Percentiles rank a stretch among this genome's conserved stretches.
Conservation (phyloP, 257 asterid genomes). For the Perilla frutescens region DNA sequence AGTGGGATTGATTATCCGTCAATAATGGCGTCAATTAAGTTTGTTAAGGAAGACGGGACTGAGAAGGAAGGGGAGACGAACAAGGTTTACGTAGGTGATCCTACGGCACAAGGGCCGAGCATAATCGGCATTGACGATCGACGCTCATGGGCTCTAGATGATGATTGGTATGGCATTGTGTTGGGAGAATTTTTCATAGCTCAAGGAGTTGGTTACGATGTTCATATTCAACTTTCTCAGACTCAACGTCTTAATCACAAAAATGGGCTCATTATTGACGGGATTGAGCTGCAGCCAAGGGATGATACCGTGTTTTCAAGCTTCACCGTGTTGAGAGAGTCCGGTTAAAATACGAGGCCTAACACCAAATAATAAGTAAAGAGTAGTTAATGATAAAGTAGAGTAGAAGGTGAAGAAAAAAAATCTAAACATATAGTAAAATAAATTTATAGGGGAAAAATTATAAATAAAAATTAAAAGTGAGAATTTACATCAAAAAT, state of each 20-base stretch:
- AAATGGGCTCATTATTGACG: constrained; percentile 37
- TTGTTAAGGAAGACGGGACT: not conserved
- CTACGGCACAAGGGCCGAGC: not conserved
- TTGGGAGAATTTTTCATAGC: constrained; percentile 40
- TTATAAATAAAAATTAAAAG: no score
- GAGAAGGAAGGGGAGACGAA: not conserved
- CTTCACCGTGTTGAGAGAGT: no score
- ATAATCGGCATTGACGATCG: no score
- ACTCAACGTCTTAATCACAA: constrained; percentile 11
- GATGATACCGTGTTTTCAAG: no score
- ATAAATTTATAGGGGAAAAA: no score
- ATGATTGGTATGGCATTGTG: constrained; percentile 46
- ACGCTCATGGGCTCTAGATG: not conserved
- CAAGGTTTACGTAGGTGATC: constrained; percentile 15
- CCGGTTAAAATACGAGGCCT: no score
- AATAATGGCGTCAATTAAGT: constrained; percentile 35
- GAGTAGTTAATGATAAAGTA: no score
- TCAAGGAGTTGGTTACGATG: constrained; percentile 28
- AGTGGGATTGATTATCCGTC: constrained; percentile 27
- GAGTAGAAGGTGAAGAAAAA: no score
- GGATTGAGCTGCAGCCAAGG: constrained; percentile 45
- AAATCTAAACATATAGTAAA: no score
- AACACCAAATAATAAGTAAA: no score
- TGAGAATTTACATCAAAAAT: no score
- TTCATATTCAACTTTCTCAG: constrained; percentile 33